Evolutionary conservation across 805 yeast species (phyloP).

Genomic region (Jamesozyma rosinii): DNA sequence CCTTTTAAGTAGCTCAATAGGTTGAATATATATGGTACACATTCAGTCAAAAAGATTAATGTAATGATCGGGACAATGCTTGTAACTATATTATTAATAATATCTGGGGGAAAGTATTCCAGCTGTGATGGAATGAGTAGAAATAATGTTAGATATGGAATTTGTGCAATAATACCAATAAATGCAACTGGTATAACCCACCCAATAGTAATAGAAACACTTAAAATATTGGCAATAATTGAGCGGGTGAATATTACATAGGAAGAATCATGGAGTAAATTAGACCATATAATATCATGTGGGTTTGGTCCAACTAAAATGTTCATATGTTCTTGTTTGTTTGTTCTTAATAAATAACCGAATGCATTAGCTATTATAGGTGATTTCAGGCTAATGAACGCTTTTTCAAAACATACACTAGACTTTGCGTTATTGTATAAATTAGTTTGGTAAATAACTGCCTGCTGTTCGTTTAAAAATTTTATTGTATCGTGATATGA

Average conservation of each 20-base stretch:
- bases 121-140: constrained; percentile 34
- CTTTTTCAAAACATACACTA: constrained; percentile 29
- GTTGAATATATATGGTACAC: constrained; percentile 52
- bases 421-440: not conserved
- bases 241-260: constrained; percentile 33
- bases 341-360: constrained; percentile 46
- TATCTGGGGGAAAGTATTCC: constrained; percentile 46
- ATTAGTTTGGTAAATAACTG: not conserved
- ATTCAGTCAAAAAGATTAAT: constrained; percentile 52
- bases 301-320: constrained; percentile 49
- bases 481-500: not conserved
- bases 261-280: constrained; percentile 37
- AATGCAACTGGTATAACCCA: constrained; percentile 84
- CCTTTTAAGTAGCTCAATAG: constrained; percentile 48
- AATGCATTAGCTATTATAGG: constrained; percentile 54
- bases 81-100: constrained; percentile 44
- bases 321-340: constrained; percentile 35
- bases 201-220: constrained; percentile 43
- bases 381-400: constrained; percentile 54
- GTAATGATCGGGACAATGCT: constrained; percentile 61
- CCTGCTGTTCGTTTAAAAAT: not conserved
- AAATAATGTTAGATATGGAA: constrained; percentile 48
- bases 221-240: constrained; percentile 37
- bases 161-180: constrained; percentile 66
- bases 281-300: constrained; percentile 63